Evolutionary conservation across 345 rosid genomes (phyloP), one percentile per base, ranked within the genome.

Genomic region (Orychophragmus violaceus): DNA sequence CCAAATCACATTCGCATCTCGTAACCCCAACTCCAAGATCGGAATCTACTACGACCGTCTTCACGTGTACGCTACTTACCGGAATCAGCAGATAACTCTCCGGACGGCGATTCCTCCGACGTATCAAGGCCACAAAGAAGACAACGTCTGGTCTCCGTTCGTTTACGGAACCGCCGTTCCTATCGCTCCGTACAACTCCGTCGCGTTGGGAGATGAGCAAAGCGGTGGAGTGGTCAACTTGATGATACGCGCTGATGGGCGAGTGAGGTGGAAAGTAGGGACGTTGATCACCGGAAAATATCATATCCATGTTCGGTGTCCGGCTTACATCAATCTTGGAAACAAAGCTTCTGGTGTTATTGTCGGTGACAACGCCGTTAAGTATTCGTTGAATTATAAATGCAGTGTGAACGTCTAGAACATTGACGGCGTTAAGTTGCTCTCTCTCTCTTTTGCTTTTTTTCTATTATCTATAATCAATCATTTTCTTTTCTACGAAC

Each of bases 1-100:
- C 76, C 94, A 86, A 42, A 76, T 91, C 81, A 91, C 99, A 9
- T 2, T 91, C 74, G 83, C 85, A 28, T 68, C 89, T 12, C 88
- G 94, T 19, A 91, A 95, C 79, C 96, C 91, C 0, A 91, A 91
- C 59, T 82, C 86, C 70, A 73, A 65, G 33, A 78, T 95, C 68
- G 99, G 96, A 1, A 64, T 95, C 78, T 95, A 95, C 85, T 95
- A 91, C 79, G 98, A 91, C 76, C 80, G 74, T 61, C 87, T 91
- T 56, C 84, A 82, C 76, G 50, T 85, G 58, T 90, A 87, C 62
- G 95, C 96, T 13, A 72, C 80, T 6, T 95, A 95, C 76, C 83
- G 77, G 7, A 70, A 50, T 83, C 98, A 95, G 53, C 98, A 90
- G 67, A 84, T 95, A 72, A 88, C 96, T 32, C 80, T 77, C 58